Percentiles rank a stretch among this genome's conserved stretches.
phyloP scores from a whole-genome alignment of 176 grass and related monocot genomes.

The Raddia guianensis region DNA sequence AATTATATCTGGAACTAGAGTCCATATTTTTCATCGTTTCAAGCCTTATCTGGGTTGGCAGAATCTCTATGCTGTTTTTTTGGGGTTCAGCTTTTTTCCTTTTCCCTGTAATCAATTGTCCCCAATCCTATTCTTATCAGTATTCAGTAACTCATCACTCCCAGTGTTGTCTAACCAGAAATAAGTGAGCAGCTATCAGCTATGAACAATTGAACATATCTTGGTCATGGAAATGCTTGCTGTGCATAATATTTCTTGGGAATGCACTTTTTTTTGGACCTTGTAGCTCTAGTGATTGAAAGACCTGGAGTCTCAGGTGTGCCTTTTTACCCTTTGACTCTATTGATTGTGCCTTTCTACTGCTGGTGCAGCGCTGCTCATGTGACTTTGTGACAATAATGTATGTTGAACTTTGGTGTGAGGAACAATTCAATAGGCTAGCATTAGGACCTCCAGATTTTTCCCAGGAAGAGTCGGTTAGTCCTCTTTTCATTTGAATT shows the following conservation, averaged over 20 bases:
- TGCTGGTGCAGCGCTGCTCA: conserved; percentile 66
- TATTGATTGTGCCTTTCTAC: conserved; percentile 40
- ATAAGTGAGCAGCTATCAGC: not conserved
- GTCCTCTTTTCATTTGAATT: conserved; percentile 21
- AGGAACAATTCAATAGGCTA: conserved; percentile 83
- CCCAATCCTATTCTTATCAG: not conserved
- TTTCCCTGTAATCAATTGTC: not conserved
- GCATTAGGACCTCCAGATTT: conserved; percentile 80
- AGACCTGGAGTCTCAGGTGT: not conserved
- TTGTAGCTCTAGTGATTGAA: not conserved
- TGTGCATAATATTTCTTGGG: conserved; percentile 5
- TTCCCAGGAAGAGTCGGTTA: conserved; percentile 77
- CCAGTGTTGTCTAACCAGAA: conserved; percentile 5
- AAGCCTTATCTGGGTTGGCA: not conserved
- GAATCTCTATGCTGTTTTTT: conserved; percentile 2
- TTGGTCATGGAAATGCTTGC: not conserved
- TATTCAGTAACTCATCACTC: not conserved
- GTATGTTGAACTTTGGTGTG: conserved; percentile 95
- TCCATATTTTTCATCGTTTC: no score
- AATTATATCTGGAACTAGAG: conserved; percentile 22
- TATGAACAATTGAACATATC: conserved; percentile 21
- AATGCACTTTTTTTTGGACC: conserved; percentile 28
- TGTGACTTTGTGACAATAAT: conserved; percentile 76
- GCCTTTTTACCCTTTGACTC: conserved; percentile 24
- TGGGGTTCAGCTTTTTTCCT: conserved; percentile 4